Evolutionary conservation across 768 basidiomycete genomes (phyloP), one percentile per base, ranked within the genome.

Genomic region (Boletellus ananiceps): DNA sequence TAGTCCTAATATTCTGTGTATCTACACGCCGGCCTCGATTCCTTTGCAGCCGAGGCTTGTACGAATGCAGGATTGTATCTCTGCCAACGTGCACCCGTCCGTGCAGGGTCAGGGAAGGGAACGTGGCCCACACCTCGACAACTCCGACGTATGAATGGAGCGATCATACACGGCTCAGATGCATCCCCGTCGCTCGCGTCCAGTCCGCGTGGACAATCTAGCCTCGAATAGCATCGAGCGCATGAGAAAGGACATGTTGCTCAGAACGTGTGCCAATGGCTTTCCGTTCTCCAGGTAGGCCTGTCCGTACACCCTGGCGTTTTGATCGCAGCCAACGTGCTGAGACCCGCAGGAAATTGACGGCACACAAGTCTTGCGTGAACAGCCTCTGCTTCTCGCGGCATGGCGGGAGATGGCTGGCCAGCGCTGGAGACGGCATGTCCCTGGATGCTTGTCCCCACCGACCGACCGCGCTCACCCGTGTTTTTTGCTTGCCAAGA

Each of bases 371-470:
- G 31, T 83, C 83, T 9, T 86, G 84, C 61, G 76, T 86, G 38
- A 86, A 86, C 59, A 75, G 75, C 11, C 73, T 86, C 15, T 62
- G 73, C 1, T 84, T 85, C 51, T 84, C 84, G 2, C 75, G 76
- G n/a, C 65, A 73, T 8, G 76, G 78, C 29, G 83, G 81, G 2
- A 72, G 78, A 47, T 84, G 81, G 68, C 62, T 86, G 35, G 83
- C 82, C 3, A 84, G 80, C 57, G 85, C 82, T 25, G 84, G 85
- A 31, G 84, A 86, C 64, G 83, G 83, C 84, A 65, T 60, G 51
- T 76, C 60, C 23, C 19, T 46, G 32, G 39, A 46, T 51, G 27
- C 16, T 36, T 35, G 46, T n/a, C 47, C 33, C 42, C 21, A 44
- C 47, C 34, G 23, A 52, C 47, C 37, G 19, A 52, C 47, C 37